phyloP scores from a whole-genome alignment of 202 grass and related monocot species.

The Cymbopogon flexuosus region DNA sequence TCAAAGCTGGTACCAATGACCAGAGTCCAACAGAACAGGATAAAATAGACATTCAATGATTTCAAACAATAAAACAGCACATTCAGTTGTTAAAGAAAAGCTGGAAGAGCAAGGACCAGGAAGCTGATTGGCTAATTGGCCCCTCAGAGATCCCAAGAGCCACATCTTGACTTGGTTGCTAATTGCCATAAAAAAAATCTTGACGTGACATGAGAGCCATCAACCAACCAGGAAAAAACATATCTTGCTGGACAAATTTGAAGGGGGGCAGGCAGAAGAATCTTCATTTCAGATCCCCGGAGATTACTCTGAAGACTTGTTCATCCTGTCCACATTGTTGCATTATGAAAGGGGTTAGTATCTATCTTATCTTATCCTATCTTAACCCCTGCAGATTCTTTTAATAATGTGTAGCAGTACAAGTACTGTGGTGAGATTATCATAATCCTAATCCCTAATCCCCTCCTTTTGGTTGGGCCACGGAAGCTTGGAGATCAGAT shows the following conservation, averaged over 20 bases:
- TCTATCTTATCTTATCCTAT: constrained; percentile 40
- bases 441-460: constrained; percentile 22
- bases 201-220: not conserved
- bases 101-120: constrained; percentile 8
- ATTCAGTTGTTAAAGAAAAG: not conserved
- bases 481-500: constrained; percentile 31
- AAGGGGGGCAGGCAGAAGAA: constrained; percentile 18
- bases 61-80: not conserved
- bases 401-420: not conserved
- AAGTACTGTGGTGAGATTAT: not conserved
- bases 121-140: constrained; percentile 3
- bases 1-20: constrained; percentile 14
- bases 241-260: not conserved
- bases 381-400: constrained; percentile 7
- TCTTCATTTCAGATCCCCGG: constrained; percentile 32
- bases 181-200: not conserved
- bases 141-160: constrained; percentile 26
- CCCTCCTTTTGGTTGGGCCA: constrained; percentile 34
- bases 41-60: not conserved
- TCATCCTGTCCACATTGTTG: not conserved
- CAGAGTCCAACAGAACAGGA: not conserved
- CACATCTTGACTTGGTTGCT: constrained; percentile 17
- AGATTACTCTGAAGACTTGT: constrained; percentile 25
- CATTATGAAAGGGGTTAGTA: constrained; percentile 22
- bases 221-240: no score